Base-by-base conservation (phyloP, 257 asterid species). In the Cynanchum wilfordii region DNA sequence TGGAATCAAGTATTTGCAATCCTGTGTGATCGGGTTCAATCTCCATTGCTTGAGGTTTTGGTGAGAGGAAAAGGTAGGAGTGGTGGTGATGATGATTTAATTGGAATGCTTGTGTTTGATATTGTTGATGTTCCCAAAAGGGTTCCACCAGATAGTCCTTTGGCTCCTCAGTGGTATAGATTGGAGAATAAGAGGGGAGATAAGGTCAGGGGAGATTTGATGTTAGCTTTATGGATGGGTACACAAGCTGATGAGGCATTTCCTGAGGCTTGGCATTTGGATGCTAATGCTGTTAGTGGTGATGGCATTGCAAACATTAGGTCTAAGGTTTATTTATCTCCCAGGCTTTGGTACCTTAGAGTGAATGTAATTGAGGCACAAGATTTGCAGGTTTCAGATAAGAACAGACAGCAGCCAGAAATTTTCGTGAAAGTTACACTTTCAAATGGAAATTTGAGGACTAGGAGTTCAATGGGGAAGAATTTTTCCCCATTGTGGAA, bases 181-280 rank as follows among this genome's bases (percentile, higher is more conserved):
- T 55, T 91, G 75, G 98, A 86, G 78, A 87, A 87, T 36, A 79
- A 38, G 71, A 80, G 47, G 19, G 88, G 89, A 1, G 88, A 82
- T 6, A 86, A 89, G 69, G 88, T 85, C 30, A 69, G 68, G 25
- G 98, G 98, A 29, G 97, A 91, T 45, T 57, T 91, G 40, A 94
- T 94, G 97, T 60, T 91, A 67, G 94, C 96, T 10, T 59, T 88
- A 52, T 94, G 98, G 98, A 74, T 86, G 72, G 96, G 98, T 29
- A 94, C 97, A 10, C 97, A 93, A 67, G 98, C 96, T 0, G 98
- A 93, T 44, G 96, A 91, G 86, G 96, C 96, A 0, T 91, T 94
- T 27, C 83, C 97, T 0, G 97, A 94, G 69, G 94, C 98, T 0
- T 91, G 88, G 81, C 94, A 88, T 79, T 72, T 94, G 80, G 97